phyloP scores from a whole-genome alignment of 2,329 filamentous ascomycete species.

The Eutypella sp. region DNA sequence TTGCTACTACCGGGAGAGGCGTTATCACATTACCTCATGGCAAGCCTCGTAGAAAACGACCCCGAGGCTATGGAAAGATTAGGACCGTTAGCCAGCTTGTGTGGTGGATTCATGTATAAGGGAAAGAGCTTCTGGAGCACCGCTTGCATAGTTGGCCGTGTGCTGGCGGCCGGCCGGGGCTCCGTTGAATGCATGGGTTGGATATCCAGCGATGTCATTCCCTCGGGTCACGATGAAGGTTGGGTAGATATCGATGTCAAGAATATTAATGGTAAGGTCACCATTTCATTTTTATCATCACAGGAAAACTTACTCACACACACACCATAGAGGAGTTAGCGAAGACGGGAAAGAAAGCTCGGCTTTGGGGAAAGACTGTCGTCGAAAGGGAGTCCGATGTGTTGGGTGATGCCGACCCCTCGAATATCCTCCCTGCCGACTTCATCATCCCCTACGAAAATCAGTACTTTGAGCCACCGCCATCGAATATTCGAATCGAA shows the following conservation, averaged over 20 bases:
- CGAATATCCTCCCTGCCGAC: conserved; percentile 53
- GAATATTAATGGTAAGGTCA: conserved; percentile 45
- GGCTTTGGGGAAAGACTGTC: conserved; percentile 55
- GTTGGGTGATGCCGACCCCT: conserved; percentile 51
- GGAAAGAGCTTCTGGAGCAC: conserved; percentile 67
- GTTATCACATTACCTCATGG: conserved; percentile 60
- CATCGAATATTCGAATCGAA: conserved; percentile 41
- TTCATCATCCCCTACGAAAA: conserved; percentile 59
- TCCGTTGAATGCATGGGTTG: conserved; percentile 64
- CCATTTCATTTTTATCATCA: neutral
- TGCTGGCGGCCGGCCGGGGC: conserved; percentile 57
- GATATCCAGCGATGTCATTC: conserved; percentile 57
- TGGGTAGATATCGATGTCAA: conserved; percentile 57
- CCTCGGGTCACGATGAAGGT: conserved; percentile 46
- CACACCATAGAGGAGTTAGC: conserved; percentile 40
- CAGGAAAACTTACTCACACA: conserved; percentile 8
- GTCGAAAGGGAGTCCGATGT: conserved; percentile 58
- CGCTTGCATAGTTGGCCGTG: conserved; percentile 58
- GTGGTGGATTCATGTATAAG: conserved; percentile 58
- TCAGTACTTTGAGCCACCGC: conserved; percentile 42
- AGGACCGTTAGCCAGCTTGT: conserved; percentile 57
- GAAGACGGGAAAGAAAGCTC: conserved; percentile 48
- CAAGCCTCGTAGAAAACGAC: conserved; percentile 61
- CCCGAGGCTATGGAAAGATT: conserved; percentile 52
- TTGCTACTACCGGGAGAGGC: conserved; percentile 61